A percentile compares a stretch with the other conserved stretches of the same genome.
Conservation (phyloP, 208 protist genomes). For the Phytomonas serpens region DNA sequence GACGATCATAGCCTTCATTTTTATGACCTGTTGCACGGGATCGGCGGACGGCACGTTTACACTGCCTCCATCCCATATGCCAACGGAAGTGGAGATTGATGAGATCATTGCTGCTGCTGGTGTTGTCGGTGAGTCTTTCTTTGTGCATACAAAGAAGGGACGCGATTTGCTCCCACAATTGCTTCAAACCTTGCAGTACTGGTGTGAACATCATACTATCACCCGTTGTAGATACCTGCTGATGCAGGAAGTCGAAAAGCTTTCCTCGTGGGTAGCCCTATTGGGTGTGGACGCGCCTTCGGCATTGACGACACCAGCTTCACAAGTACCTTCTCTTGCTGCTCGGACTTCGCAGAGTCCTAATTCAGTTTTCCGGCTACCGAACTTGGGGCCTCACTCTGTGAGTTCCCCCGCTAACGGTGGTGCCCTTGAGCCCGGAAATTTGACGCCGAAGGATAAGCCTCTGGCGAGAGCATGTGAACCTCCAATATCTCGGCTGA, state of each 20-base stretch:
- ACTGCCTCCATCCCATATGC: constrained; percentile 48
- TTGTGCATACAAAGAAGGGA: constrained; percentile 30
- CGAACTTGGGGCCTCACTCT: not conserved
- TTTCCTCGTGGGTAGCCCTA: constrained; percentile 8
- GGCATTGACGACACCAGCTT: too few species aligned
- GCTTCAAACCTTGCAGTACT: constrained; percentile 47
- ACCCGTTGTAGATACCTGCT: constrained; percentile 62
- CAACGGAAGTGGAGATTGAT: constrained; percentile 61
- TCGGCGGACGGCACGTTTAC: constrained; percentile 28
- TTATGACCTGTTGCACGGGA: constrained; percentile 21
- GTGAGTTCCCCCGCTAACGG: too few species aligned
- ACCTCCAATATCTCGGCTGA: too few species aligned
- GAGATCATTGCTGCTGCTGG: constrained; percentile 48
- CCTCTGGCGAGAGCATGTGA: too few species aligned
- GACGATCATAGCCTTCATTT: constrained; percentile 43
- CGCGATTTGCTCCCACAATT: constrained; percentile 28
- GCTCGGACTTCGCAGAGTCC: not conserved
- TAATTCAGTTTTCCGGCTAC: not conserved
- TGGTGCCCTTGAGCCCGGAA: too few species aligned
- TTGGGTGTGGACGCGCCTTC: not conserved
- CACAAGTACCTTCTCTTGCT: not conserved
- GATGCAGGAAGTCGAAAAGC: constrained; percentile 39
- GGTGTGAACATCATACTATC: constrained; percentile 47
- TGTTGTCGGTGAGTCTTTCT: constrained; percentile 37
- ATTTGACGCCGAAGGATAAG: too few species aligned